These are phyloP conservation scores for Juncus effusus DNA, from an alignment of 176 grass and related monocot genomes.

Conservation along the genomic window DNA sequence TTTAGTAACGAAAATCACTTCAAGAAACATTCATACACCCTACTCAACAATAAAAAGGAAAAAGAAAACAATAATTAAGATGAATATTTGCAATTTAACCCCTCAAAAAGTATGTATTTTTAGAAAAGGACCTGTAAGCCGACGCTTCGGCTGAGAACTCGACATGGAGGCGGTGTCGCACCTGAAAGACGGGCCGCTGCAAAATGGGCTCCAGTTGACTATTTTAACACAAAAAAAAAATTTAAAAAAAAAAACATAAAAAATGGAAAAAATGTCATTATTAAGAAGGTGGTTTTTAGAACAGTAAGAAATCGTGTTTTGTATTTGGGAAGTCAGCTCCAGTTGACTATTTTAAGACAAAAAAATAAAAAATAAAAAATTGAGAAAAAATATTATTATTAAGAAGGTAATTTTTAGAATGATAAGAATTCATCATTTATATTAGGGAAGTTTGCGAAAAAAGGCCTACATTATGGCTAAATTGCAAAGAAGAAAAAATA, in stretches of 20 bases:
- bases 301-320: too few species aligned
- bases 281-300: too few species aligned
- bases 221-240: slow-evolving; percentile 15
- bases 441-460: too few species aligned
- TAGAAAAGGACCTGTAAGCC: slow-evolving; percentile 64
- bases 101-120: not conserved
- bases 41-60: slow-evolving; percentile 21
- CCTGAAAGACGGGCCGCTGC: slow-evolving; percentile 88
- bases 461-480: too few species aligned
- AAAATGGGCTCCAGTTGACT: slow-evolving; percentile 91
- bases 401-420: too few species aligned
- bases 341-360: too few species aligned
- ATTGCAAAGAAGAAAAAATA: too few species aligned
- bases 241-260: not conserved
- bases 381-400: too few species aligned
- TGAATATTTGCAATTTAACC: not conserved
- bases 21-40: slow-evolving; percentile 86
- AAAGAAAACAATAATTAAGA: slow-evolving; percentile 16
- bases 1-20: slow-evolving; percentile 46
- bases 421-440: too few species aligned
- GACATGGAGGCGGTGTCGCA: slow-evolving; percentile 79
- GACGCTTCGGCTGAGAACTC: slow-evolving; percentile 82
- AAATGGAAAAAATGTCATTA: not conserved
- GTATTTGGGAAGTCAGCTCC: too few species aligned
- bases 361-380: too few species aligned